These are phyloP conservation scores for Vinca minor DNA, from an alignment of 257 asterid genomes.

Conservation along the genomic window DNA sequence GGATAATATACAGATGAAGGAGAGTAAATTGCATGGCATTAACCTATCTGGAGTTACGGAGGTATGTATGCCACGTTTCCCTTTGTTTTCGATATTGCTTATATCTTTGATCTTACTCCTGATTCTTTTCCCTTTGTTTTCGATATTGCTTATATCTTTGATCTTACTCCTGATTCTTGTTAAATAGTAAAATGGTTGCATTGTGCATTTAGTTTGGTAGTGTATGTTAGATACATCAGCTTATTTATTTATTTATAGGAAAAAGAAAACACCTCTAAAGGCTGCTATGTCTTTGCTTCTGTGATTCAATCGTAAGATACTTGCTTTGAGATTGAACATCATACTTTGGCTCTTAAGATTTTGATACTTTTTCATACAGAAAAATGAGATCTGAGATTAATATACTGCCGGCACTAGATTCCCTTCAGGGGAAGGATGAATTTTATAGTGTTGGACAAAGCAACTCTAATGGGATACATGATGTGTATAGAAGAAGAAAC, in stretches of 20 bases:
- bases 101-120: too few relatives aligned
- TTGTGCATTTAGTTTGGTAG: background rate
- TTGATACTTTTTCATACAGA: background rate
- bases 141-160: too few relatives aligned
- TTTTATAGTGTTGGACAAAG: background rate
- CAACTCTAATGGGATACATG: background rate
- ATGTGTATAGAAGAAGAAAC: too few relatives aligned
- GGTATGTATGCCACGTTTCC: slow-evolving; percentile 23
- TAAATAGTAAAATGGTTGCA: too few relatives aligned
- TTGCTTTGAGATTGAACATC: too few relatives aligned
- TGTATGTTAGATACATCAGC: background rate
- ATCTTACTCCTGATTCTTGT: too few relatives aligned
- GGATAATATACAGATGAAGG: slow-evolving; percentile 73
- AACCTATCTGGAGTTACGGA: slow-evolving; percentile 63
- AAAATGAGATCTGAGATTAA: background rate
- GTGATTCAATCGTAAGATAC: too few relatives aligned
- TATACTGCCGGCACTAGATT: background rate
- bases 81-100: too few relatives aligned
- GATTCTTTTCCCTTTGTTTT: too few relatives aligned
- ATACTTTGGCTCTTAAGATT: too few relatives aligned
- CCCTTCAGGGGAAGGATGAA: background rate
- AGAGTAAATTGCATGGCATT: slow-evolving; percentile 56
- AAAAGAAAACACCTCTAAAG: background rate
- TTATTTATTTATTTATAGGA: background rate
- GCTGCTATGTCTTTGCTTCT: background rate